These are phyloP conservation scores for Elsinoe necatrix DNA, from an alignment of 2,329 filamentous ascomycete species.

Conservation along the genomic window DNA sequence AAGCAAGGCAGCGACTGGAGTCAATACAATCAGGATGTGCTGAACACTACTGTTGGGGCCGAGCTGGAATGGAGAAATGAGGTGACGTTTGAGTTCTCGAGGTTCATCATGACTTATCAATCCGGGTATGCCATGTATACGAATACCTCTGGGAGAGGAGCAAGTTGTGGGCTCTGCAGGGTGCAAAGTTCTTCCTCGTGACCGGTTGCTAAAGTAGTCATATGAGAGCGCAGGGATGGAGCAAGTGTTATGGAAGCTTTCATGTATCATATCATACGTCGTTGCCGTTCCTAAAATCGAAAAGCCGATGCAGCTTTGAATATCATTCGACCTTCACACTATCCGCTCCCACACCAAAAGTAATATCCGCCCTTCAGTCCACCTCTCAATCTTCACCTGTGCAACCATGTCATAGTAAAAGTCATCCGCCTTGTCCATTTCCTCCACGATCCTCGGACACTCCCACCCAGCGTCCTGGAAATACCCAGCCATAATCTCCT, in stretches of 20 bases:
- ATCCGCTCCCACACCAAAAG: too few species aligned
- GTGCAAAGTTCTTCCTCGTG: not conserved
- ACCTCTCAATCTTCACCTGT: slow-evolving; percentile 26
- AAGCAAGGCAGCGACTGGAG: not conserved
- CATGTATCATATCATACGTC: too few species aligned
- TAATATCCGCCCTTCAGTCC: slow-evolving; percentile 26
- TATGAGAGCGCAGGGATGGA: not conserved
- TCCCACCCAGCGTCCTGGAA: slow-evolving; percentile 26
- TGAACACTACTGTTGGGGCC: not conserved
- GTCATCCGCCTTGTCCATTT: slow-evolving; percentile 25
- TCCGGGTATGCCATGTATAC: not conserved
- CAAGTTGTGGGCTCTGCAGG: not conserved
- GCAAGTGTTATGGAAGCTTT: too few species aligned
- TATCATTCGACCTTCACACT: too few species aligned
- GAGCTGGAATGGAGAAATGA: not conserved
- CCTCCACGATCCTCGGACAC: slow-evolving; percentile 21
- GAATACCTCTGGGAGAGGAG: not conserved
- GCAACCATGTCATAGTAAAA: slow-evolving; percentile 29
- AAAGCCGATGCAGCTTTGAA: too few species aligned
- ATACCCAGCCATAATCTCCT: slow-evolving; percentile 24
- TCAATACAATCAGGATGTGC: not conserved
- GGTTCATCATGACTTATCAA: not conserved
- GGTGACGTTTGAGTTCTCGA: not conserved
- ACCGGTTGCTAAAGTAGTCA: not conserved
- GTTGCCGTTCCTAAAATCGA: too few species aligned